These are phyloP conservation scores for Sclerotinia spermophila DNA, from an alignment of 2,329 filamentous ascomycete species.

Conservation along the genomic window DNA sequence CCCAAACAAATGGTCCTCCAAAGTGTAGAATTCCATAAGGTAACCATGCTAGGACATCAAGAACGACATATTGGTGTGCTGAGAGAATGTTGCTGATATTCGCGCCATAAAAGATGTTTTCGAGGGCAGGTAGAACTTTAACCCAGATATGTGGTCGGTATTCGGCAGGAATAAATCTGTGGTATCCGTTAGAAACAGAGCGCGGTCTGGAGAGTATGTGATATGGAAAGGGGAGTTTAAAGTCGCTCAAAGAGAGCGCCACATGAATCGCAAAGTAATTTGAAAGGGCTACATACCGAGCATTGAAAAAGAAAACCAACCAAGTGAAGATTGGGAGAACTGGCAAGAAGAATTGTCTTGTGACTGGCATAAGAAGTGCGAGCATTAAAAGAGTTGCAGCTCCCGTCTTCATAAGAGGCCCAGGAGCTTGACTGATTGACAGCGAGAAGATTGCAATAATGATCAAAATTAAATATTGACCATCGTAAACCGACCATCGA, in stretches of 20 bases:
- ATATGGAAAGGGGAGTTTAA: slow-evolving; percentile 17
- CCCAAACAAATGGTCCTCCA: slow-evolving; percentile 76
- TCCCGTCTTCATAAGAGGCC: slow-evolving; percentile 72
- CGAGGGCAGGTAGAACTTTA: slow-evolving; percentile 85
- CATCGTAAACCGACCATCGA: slow-evolving; percentile 77
- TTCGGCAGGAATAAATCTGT: slow-evolving; percentile 81
- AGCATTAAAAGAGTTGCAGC: slow-evolving; percentile 64
- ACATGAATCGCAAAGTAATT: background rate
- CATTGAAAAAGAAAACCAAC: slow-evolving; percentile 78
- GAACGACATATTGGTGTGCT: slow-evolving; percentile 75
- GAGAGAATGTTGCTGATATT: slow-evolving; percentile 96
- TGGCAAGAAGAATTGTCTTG: slow-evolving; percentile 86
- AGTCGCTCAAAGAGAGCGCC: slow-evolving; percentile 14
- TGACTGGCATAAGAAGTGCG: slow-evolving; percentile 75
- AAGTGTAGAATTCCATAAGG: slow-evolving; percentile 93
- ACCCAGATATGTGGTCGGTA: slow-evolving; percentile 95
- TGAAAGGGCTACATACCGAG: slow-evolving; percentile 57
- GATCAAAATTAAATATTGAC: slow-evolving; percentile 75
- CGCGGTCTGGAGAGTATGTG: slow-evolving; percentile 8
- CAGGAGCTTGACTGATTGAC: slow-evolving; percentile 73
- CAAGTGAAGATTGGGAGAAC: slow-evolving; percentile 82
- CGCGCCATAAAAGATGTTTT: slow-evolving; percentile 94
- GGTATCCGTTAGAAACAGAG: slow-evolving; percentile 11
- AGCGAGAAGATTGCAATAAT: slow-evolving; percentile 78
- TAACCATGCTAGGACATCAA: slow-evolving; percentile 88